Evolutionary conservation across 2,329 filamentous ascomycete species (phyloP).

Genomic region (Aureobasidium zeae): DNA sequence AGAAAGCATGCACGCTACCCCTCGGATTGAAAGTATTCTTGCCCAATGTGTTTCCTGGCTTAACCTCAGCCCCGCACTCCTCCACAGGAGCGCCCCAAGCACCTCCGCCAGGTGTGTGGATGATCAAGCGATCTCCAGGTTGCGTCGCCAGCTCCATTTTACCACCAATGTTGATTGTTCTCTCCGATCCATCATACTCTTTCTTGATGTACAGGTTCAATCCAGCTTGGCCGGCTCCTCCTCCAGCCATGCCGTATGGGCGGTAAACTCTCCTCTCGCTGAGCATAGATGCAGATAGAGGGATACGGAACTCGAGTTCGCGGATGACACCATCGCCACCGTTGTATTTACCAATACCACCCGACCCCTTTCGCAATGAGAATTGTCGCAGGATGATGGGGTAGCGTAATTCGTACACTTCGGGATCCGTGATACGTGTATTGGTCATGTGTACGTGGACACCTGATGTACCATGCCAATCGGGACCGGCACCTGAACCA

Average conservation of each 20-base stretch:
- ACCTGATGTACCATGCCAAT: slow-evolving; percentile 64
- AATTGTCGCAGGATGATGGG: slow-evolving; percentile 66
- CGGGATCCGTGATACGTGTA: slow-evolving; percentile 71
- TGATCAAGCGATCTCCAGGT: slow-evolving; percentile 66
- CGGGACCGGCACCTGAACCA: slow-evolving; percentile 61
- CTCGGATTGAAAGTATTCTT: no score
- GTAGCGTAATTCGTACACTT: slow-evolving; percentile 69
- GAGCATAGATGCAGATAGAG: slow-evolving; percentile 68
- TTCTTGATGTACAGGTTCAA: slow-evolving; percentile 70
- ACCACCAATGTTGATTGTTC: slow-evolving; percentile 62
- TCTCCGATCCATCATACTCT: slow-evolving; percentile 31
- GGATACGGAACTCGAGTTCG: slow-evolving; percentile 73
- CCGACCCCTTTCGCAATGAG: slow-evolving; percentile 52
- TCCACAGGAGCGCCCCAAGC: slow-evolving; percentile 60
- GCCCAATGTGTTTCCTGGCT: no score
- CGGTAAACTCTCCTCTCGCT: slow-evolving; percentile 66
- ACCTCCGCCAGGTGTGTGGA: slow-evolving; percentile 69
- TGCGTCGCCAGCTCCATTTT: slow-evolving; percentile 75
- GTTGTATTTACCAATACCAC: slow-evolving; percentile 54
- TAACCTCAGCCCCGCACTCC: slow-evolving; percentile 46
- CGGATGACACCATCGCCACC: slow-evolving; percentile 71
- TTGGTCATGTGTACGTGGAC: slow-evolving; percentile 87
- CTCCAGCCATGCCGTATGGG: slow-evolving; percentile 77
- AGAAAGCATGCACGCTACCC: no score
- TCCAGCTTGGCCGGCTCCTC: slow-evolving; percentile 67